Evolutionary conservation across 148 eudicot genomes (phyloP).

Genomic region (Pharnaceum exiguum): DNA sequence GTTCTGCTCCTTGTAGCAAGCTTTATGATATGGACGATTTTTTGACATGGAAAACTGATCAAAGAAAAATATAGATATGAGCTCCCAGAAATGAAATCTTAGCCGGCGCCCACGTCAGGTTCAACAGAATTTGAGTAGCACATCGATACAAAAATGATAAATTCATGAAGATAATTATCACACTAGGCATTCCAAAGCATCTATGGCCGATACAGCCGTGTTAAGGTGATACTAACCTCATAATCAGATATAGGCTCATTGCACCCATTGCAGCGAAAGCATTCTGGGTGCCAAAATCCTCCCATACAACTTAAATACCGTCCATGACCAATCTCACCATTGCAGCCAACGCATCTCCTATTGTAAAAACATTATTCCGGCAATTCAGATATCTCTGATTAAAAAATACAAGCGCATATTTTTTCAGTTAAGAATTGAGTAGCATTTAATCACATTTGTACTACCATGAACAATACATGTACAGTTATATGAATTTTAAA

Average conservation of each 20-base stretch:
- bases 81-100: background rate
- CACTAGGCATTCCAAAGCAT: background rate
- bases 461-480: too few species aligned
- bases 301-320: conserved; percentile 90
- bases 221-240: conserved; percentile 46
- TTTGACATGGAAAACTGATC: conserved; percentile 79
- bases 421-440: background rate
- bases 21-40: conserved; percentile 74
- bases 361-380: conserved; percentile 10
- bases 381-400: conserved; percentile 2
- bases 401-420: background rate
- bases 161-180: background rate
- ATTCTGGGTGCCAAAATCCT: conserved; percentile 90
- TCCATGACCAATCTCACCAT: conserved; percentile 76
- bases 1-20: conserved; percentile 81
- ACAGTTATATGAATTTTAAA: too few species aligned
- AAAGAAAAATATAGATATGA: conserved; percentile 11
- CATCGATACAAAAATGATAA: background rate
- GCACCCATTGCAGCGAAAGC: conserved; percentile 84
- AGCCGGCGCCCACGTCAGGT: background rate
- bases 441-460: too few species aligned
- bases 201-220: background rate
- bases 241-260: conserved; percentile 71
- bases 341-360: conserved; percentile 82
- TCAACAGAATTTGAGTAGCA: background rate